Evolutionary conservation across 1,284 basidiomycete species (phyloP).

Genomic region (Golubevia pallescens): DNA sequence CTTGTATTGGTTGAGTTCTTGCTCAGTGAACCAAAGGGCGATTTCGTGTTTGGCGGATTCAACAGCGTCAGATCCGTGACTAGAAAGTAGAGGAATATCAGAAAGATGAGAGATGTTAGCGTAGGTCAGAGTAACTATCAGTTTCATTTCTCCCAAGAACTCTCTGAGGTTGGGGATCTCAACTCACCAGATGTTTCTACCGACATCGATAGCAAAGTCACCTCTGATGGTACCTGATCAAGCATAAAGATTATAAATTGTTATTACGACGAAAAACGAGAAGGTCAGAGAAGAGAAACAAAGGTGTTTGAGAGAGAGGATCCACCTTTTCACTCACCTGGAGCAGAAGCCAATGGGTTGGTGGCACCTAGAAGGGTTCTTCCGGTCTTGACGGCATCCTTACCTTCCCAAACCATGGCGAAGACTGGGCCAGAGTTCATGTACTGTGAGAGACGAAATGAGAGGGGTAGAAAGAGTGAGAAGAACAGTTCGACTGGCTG

Average conservation of each 20-base stretch:
- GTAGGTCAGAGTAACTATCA: too few species aligned
- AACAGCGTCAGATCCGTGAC: slow-evolving; percentile 81
- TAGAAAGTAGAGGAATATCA: slow-evolving; percentile 37
- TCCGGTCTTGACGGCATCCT: slow-evolving; percentile 95
- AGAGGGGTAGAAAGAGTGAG: too few species aligned
- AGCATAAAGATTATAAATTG: too few species aligned
- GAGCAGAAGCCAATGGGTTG: slow-evolving; percentile 88
- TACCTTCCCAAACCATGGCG: slow-evolving; percentile 95
- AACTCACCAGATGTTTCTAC: slow-evolving; percentile 75
- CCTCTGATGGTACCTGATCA: slow-evolving; percentile 67
- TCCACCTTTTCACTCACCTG: slow-evolving; percentile 45
- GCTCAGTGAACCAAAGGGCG: slow-evolving; percentile 62
- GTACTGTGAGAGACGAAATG: slow-evolving; percentile 8
- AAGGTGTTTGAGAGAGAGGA: too few species aligned
- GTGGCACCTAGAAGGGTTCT: slow-evolving; percentile 94
- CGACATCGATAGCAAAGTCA: slow-evolving; percentile 89
- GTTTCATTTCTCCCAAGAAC: too few species aligned
- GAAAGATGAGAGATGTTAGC: slow-evolving; percentile 1
- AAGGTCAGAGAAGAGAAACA: too few species aligned
- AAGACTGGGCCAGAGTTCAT: slow-evolving; percentile 95
- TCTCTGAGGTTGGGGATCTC: too few species aligned
- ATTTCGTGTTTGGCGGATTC: slow-evolving; percentile 62
- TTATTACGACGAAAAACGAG: too few species aligned
- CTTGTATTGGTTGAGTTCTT: slow-evolving; percentile 49
- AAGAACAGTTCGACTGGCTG: too few species aligned